These are phyloP conservation scores for Crucibulum laeve DNA, from an alignment of 768 basidiomycete species.

Conservation along the genomic window DNA sequence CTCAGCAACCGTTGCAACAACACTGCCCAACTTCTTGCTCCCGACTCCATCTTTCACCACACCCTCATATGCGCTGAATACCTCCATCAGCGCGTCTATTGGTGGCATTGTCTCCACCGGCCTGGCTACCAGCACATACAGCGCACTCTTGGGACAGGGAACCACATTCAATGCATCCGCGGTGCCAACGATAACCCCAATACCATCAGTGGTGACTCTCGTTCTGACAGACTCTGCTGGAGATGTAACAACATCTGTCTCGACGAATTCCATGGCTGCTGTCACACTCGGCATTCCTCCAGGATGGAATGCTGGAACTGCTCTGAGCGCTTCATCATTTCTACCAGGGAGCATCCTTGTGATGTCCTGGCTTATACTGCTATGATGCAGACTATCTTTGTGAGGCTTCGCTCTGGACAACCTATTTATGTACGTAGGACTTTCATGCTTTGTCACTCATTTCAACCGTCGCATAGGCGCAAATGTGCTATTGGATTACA, in stretches of 20 bases:
- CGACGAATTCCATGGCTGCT: conserved; percentile 37
- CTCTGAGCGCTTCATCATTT: conserved; percentile 10
- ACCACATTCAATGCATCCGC: conserved; percentile 40
- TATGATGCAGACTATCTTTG: not conserved
- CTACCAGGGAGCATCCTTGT: not conserved
- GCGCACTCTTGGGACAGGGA: conserved; percentile 44
- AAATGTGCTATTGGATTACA: no score
- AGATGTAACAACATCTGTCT: conserved; percentile 47
- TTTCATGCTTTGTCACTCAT: no score
- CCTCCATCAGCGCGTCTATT: conserved; percentile 50
- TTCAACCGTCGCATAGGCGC: no score
- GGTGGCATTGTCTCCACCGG: conserved; percentile 57
- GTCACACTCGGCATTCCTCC: conserved; percentile 63
- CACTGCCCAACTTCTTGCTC: conserved; percentile 67
- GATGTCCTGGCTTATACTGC: conserved; percentile 2
- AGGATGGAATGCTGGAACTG: conserved; percentile 38
- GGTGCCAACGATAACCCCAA: conserved; percentile 51
- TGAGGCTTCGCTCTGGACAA: no score
- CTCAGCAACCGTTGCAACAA: conserved; percentile 63
- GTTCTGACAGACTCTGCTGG: conserved; percentile 55
- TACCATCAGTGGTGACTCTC: conserved; percentile 50
- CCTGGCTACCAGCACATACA: conserved; percentile 71
- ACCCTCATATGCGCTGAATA: conserved; percentile 65
- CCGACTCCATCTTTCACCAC: conserved; percentile 60
- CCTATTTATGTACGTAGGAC: no score